Percentiles rank a stretch among this genome's conserved stretches.
Evolutionary conservation across 345 rosid genomes (phyloP).

Genomic region (Trapa bicornis): DNA sequence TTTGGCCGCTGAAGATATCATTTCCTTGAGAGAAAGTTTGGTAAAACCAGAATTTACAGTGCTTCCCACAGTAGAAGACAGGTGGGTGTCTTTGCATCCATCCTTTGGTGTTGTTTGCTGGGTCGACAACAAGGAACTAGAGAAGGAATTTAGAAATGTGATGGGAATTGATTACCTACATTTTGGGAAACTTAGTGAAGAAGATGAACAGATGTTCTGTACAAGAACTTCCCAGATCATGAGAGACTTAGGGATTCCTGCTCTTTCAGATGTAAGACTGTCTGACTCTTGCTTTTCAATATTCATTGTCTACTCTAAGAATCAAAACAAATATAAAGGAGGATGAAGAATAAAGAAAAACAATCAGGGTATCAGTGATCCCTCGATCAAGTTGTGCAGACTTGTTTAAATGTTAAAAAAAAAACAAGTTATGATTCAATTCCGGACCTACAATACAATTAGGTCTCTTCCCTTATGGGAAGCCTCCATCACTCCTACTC

Average conservation of each 20-base stretch:
- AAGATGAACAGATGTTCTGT: conserved; percentile 41
- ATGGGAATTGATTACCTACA: conserved; percentile 48
- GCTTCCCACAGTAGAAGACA: conserved; percentile 71
- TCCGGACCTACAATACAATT: background rate
- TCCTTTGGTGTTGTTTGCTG: conserved; percentile 80
- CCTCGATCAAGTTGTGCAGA: too few species aligned
- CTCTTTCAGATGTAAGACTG: conserved; percentile 61
- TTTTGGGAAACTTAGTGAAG: conserved; percentile 41
- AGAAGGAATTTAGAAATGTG: conserved; percentile 45
- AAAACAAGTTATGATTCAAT: background rate
- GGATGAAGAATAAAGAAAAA: too few species aligned
- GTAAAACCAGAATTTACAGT: conserved; percentile 41
- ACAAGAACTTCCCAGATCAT: conserved; percentile 39
- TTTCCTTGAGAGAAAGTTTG: conserved; percentile 47
- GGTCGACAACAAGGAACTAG: conserved; percentile 59
- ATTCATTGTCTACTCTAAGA: too few species aligned
- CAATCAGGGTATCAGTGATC: too few species aligned
- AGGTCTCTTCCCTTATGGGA: background rate
- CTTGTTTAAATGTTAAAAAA: background rate
- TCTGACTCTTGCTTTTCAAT: background rate
- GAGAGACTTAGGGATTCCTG: conserved; percentile 62
- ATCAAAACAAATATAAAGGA: too few species aligned
- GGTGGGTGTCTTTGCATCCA: conserved; percentile 84
- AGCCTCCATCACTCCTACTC: background rate
- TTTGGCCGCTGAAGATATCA: conserved; percentile 43